Base-by-base conservation (phyloP, 1,284 basidiomycete species). In the Porodaedalea pini region DNA sequence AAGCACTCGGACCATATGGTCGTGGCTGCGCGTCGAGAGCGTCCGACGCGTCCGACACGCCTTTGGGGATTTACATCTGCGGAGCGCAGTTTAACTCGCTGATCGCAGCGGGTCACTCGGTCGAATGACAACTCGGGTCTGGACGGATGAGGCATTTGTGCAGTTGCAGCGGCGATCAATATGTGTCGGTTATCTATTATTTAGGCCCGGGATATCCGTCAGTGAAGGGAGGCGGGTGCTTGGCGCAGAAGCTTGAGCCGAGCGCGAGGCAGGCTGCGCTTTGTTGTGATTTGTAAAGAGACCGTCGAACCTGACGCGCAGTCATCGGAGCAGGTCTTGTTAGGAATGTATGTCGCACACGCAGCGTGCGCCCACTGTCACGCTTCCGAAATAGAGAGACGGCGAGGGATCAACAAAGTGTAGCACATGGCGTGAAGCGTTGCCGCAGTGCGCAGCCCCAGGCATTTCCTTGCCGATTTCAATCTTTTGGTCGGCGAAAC, bases 1-100 rank as follows among this genome's bases (percentile, higher is more conserved):
- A 10, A 23, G 15, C 32, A 5, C n/a, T 17, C 15, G 17, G 34
- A 25, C 40, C 41, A 31, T 49, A 34, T 34, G 31, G 31, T 34
- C 6, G 32, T 21, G 29, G 40, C 51, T 54, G 51, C 51, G 51
- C 51, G 27, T n/a, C 25, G 11, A 23, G 25, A 2, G 15, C 21
- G n/a, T 23, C 11, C 2, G 34, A 37, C 19, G 21, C n/a, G n/a
- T 34, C 29, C 11, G 25, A 19, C 6, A 32, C 8, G 10, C 31
- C 15, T 15, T 13, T 25, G 44, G 23, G 44, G 44, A 36, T 51
- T 17, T 23, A 27, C 36, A 25, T 27, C 37, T 51, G 23, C 50
- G 37, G 37, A 53, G 40, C 51, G 40, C 51, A 54, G 51, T 54
- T 44, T 44, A 36, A 19, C 25, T 40, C 5, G 10, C 5, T 44